phyloP scores from a whole-genome alignment of 169 alveolate genomes.

The Plasmodium inui region DNA sequence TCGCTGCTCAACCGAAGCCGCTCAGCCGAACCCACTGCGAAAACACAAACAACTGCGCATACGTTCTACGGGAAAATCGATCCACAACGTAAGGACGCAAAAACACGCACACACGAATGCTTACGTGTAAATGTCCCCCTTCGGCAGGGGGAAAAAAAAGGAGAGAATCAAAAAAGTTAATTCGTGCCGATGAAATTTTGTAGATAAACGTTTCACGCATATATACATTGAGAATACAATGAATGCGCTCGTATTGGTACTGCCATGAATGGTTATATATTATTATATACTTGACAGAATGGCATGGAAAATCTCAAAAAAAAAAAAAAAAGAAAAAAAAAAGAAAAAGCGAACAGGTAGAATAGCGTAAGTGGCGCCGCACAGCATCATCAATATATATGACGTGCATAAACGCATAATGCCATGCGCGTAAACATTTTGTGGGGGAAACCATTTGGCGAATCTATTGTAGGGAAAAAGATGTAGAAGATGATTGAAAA shows the following conservation, averaged over 20 bases:
- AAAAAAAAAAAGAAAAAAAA: not conserved
- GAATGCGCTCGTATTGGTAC: not conserved
- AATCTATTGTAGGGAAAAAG: constrained; percentile 8
- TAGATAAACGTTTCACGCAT: not conserved
- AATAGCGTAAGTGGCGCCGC: not conserved
- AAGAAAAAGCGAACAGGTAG: not conserved
- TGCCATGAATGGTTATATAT: not conserved
- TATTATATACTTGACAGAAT: not conserved
- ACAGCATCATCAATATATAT: not conserved
- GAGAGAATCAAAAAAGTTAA: not conserved
- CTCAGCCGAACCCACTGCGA: not conserved
- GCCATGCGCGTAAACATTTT: not conserved
- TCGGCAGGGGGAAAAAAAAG: not conserved
- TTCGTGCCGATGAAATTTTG: not conserved
- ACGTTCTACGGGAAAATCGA: not conserved
- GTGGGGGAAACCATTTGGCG: not conserved
- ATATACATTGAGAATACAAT: not conserved
- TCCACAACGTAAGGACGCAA: not conserved
- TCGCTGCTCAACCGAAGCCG: not conserved
- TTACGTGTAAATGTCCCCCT: not conserved
- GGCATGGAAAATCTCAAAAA: not conserved
- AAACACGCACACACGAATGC: not conserved
- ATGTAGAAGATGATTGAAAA: not conserved
- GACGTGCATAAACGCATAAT: not conserved
- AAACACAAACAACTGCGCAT: constrained; percentile 1